phyloP scores from a whole-genome alignment of 768 basidiomycete genomes.

The Mycena polygramma region DNA sequence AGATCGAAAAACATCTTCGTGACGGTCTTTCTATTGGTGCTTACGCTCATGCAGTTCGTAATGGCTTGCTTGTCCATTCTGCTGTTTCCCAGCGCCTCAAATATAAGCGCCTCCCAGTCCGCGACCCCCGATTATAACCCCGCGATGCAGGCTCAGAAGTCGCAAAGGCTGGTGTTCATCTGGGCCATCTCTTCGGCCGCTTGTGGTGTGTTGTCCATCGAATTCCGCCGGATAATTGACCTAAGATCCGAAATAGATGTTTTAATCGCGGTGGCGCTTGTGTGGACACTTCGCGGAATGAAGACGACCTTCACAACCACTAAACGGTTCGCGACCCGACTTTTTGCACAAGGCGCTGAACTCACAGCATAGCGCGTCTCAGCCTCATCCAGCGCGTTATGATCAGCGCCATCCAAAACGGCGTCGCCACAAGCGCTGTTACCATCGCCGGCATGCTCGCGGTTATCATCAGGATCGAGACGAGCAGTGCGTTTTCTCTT shows the following conservation, averaged over 20 bases:
- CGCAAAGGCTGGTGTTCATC: not conserved
- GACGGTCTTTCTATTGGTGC: not conserved
- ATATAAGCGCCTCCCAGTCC: not conserved
- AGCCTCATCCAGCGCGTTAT: constrained; percentile 21
- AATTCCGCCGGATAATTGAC: not conserved
- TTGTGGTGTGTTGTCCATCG: not conserved
- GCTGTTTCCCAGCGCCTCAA: not conserved
- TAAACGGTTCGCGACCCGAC: not conserved
- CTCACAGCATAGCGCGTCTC: too few relatives aligned
- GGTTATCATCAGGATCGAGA: not conserved
- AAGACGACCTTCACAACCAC: constrained; percentile 10
- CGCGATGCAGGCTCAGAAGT: not conserved
- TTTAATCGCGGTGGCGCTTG: constrained; percentile 12
- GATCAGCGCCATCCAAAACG: constrained; percentile 14
- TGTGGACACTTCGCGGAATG: constrained; percentile 14
- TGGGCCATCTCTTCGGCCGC: not conserved
- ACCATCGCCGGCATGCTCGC: not conserved
- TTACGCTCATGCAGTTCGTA: not conserved
- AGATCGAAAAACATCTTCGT: constrained; percentile 14
- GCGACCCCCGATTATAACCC: not conserved
- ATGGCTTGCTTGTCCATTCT: not conserved
- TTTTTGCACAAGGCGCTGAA: too few relatives aligned
- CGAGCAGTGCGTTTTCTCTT: constrained; percentile 2
- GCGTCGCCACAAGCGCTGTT: not conserved
- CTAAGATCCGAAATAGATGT: constrained; percentile 7